A percentile compares a stretch with the other conserved stretches of the same genome.
Evolutionary conservation across 2,329 filamentous ascomycete species (phyloP).

Genomic region (Decorospora gaudefroyi): DNA sequence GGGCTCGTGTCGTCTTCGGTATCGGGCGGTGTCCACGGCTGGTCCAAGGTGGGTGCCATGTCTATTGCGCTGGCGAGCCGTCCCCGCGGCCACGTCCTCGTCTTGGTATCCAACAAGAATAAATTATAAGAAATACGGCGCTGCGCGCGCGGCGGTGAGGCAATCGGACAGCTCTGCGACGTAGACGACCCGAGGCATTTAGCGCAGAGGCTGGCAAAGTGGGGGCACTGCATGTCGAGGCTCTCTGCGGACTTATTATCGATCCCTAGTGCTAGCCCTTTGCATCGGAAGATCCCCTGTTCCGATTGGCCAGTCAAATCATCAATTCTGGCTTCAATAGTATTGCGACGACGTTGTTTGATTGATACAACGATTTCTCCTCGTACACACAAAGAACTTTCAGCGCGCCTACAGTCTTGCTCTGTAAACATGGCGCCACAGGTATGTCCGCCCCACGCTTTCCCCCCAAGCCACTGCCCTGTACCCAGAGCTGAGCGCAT

Average conservation of each 20-base stretch:
- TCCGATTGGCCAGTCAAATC: constrained; percentile 24
- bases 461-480: constrained; percentile 6
- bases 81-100: constrained; percentile 20
- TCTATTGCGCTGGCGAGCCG: constrained; percentile 25
- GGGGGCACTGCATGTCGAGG: not conserved
- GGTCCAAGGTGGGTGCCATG: constrained; percentile 26
- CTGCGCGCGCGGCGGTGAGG: constrained; percentile 4
- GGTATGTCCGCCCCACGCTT: constrained; percentile 20
- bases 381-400: not conserved
- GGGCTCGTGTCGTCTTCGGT: constrained; percentile 21
- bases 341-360: constrained; percentile 11
- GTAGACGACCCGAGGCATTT: too few relatives aligned
- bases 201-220: constrained; percentile 1
- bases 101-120: constrained; percentile 11
- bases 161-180: constrained; percentile 2
- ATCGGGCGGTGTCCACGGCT: constrained; percentile 42
- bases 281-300: constrained; percentile 6
- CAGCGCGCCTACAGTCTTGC: constrained; percentile 7
- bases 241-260: not conserved
- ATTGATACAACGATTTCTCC: constrained; percentile 1
- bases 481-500: constrained; percentile 36
- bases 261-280: constrained; percentile 12
- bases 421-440: constrained; percentile 30
- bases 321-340: constrained; percentile 22
- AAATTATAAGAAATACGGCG: not conserved